phyloP scores from a whole-genome alignment of 805 yeast species.

The Candida vaughaniae region DNA sequence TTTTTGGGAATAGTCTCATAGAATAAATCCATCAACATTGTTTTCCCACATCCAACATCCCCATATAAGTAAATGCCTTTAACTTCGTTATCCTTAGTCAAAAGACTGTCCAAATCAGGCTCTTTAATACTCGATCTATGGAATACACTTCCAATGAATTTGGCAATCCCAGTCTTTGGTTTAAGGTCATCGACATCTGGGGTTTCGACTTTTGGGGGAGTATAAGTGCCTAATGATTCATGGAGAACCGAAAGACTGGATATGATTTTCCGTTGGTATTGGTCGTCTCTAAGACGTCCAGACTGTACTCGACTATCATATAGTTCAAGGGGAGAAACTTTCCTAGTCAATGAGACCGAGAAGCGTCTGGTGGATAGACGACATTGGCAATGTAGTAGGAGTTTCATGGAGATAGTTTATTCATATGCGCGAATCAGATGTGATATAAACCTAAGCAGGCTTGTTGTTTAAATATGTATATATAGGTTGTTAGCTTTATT shows the following conservation, averaged over 20 bases:
- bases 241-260: conserved; percentile 61
- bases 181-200: conserved; percentile 53
- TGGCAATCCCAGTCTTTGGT: conserved; percentile 47
- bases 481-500: too few species aligned
- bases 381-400: too few species aligned
- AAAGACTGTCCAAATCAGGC: conserved; percentile 10
- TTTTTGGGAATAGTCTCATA: conserved; percentile 79
- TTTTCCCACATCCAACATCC: conserved; percentile 98
- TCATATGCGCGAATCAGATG: too few species aligned
- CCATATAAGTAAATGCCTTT: conserved; percentile 94
- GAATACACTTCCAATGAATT: conserved; percentile 24
- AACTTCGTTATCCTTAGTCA: conserved; percentile 33
- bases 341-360: not conserved
- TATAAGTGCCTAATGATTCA: conserved; percentile 49
- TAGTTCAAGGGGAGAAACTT: conserved; percentile 32
- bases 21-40: conserved; percentile 96
- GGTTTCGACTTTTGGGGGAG: conserved; percentile 57
- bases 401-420: too few species aligned
- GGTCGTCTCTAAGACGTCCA: conserved; percentile 66
- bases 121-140: conserved; percentile 5
- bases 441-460: too few species aligned
- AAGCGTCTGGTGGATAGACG: too few species aligned
- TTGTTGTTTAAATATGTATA: conserved; percentile 37
- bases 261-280: conserved; percentile 75
- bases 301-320: conserved; percentile 49